Percentiles rank a stretch among this genome's conserved stretches.
Conservation (phyloP, 805 yeast genomes). For the Wickerhamiella sergipiensis region DNA sequence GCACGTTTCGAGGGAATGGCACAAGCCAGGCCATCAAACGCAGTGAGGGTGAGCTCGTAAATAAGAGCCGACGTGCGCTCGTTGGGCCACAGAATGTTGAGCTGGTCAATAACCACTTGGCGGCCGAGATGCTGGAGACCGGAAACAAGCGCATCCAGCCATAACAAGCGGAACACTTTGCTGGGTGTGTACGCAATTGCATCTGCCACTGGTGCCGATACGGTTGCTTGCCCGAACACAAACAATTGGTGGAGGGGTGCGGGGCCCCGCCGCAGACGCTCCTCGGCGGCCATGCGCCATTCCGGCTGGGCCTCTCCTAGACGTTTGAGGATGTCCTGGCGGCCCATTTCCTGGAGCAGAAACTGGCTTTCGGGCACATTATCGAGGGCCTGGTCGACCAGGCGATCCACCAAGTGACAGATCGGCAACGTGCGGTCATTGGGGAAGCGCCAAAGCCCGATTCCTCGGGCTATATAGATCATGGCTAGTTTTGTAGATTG, state of each 20-base stretch:
- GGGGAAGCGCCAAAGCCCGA: slow-evolving; percentile 2
- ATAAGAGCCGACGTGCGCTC: slow-evolving; percentile 17
- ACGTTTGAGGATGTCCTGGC: background rate
- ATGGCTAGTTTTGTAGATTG: slow-evolving; percentile 4
- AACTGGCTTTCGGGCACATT: slow-evolving; percentile 12
- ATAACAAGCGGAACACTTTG: slow-evolving; percentile 11
- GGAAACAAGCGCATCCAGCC: slow-evolving; percentile 17
- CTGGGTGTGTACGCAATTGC: slow-evolving; percentile 4
- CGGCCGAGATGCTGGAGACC: slow-evolving; percentile 6
- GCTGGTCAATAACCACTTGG: slow-evolving; percentile 6
- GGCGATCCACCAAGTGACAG: background rate
- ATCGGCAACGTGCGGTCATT: background rate
- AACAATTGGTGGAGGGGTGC: background rate
- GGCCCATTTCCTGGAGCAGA: background rate
- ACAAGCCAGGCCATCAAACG: slow-evolving; percentile 32
- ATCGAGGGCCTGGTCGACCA: slow-evolving; percentile 9
- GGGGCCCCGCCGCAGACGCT: background rate
- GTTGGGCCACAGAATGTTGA: slow-evolving; percentile 18
- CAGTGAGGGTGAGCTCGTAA: slow-evolving; percentile 30
- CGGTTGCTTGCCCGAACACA: background rate
- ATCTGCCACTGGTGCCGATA: background rate
- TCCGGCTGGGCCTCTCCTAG: background rate
- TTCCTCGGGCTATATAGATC: slow-evolving; percentile 13
- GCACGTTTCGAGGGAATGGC: slow-evolving; percentile 19
- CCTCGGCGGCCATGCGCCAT: slow-evolving; percentile 1